phyloP scores from a whole-genome alignment of 2,329 filamentous ascomycete species.

The Fusarium mexicanum region DNA sequence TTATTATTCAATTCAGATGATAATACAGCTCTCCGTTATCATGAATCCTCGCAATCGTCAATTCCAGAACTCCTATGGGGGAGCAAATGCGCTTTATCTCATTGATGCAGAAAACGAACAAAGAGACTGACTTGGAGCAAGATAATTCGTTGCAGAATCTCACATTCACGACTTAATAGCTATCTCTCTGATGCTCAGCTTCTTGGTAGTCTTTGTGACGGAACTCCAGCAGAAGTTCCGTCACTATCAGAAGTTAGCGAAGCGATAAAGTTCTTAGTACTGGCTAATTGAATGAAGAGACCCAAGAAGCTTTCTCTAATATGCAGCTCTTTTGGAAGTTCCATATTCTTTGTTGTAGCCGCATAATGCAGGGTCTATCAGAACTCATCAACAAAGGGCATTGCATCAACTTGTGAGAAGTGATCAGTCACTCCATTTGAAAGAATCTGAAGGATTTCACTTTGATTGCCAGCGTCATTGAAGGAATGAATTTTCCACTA shows the following conservation, averaged over 20 bases:
- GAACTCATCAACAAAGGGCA: background rate
- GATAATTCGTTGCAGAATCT: rapidly evolving
- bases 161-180: rapidly evolving
- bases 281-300: background rate
- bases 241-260: rapidly evolving
- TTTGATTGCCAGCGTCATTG: no score
- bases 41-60: no score
- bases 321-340: background rate
- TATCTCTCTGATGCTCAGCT: rapidly evolving
- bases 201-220: rapidly evolving
- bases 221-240: background rate
- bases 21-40: background rate
- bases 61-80: background rate
- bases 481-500: no score
- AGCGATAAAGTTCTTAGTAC: background rate
- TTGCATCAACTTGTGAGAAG: background rate
- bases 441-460: no score
- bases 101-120: background rate
- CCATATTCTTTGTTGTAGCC: background rate
- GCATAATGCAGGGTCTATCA: background rate
- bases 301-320: rapidly evolving
- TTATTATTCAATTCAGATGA: background rate
- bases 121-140: background rate
- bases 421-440: background rate
- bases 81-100: background rate